Evolutionary conservation across 1,139 yeast species (phyloP).

Genomic region (Arxiozyma slooffiae): DNA sequence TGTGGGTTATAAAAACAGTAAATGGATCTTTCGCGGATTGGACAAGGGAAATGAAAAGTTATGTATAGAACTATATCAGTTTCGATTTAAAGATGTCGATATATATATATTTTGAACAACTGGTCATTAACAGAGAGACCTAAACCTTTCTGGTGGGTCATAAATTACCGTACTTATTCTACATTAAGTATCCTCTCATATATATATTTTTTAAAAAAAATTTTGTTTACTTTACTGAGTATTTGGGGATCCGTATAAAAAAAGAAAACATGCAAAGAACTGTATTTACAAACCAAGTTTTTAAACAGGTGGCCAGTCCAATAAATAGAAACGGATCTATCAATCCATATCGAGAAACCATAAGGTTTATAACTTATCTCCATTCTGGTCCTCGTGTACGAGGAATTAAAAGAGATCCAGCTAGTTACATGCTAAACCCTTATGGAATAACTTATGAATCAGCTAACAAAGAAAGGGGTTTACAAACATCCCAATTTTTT

Average conservation of each 20-base stretch:
- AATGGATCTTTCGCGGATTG: too few relatives aligned
- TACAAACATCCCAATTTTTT: background rate
- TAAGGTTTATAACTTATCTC: conserved; percentile 27
- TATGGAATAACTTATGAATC: conserved; percentile 41
- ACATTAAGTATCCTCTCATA: too few relatives aligned
- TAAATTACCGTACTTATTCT: too few relatives aligned
- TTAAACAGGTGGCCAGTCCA: background rate
- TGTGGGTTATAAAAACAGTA: too few relatives aligned
- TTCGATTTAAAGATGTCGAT: too few relatives aligned
- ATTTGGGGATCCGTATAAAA: background rate
- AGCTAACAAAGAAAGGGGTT: background rate
- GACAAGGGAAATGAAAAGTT: too few relatives aligned
- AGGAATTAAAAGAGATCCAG: conserved; percentile 72
- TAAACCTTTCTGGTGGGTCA: too few relatives aligned
- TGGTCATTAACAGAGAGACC: too few relatives aligned
- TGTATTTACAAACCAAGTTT: background rate
- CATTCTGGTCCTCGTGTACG: conserved; percentile 56
- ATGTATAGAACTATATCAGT: too few relatives aligned
- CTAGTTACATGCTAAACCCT: conserved; percentile 45
- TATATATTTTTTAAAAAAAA: too few relatives aligned
- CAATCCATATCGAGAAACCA: background rate
- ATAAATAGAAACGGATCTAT: background rate
- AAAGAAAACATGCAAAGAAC: background rate
- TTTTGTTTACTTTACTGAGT: background rate
- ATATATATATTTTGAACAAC: too few relatives aligned